Base-by-base conservation (phyloP, 192 early-diverging fungal genomes). In the Podila verticillata region DNA sequence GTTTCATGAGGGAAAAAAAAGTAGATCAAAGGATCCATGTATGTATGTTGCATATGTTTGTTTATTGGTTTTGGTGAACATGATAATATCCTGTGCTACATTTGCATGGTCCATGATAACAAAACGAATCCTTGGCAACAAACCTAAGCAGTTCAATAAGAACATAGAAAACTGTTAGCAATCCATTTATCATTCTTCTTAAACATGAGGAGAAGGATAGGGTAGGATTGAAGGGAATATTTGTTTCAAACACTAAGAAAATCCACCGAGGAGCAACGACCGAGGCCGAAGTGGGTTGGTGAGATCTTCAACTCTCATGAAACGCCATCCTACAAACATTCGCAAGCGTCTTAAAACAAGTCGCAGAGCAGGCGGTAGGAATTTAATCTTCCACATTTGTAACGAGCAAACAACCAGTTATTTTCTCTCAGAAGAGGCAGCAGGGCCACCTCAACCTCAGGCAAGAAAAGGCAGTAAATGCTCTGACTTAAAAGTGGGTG, bases 301-400 rank as follows among this genome's bases (percentile, higher is more conserved):
- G 77, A 69, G 77, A 80, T 68, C 77, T 80, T 80, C 77, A 80
- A 80, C 77, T 80, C 77, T 80, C 77, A 80, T 80, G 77, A 80
- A 72, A 80, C 77, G 77, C 19, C 30, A 80, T 80, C 77, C 70
- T 28, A 51, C 77, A 73, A 63, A 74, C 77, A 72, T 32, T 80
- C 77, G 77, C 77, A 80, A 80, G 77, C 77, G 61, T 39, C 77
- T 80, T 80, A 80, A 72, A 80, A 80, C 77, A 80, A 80, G 70
- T 47, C 70, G 61, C 69, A 72, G 65, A 72, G 77, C 77, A 80
- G 77, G 77, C 70, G 77, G 77, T 48, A 65, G 70, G 77, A 80
- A 72, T 36, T 80, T 80, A 57, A 80, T 80, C 54, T 80, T 80
- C 77, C 77, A 80, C 77, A 72, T 80, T 80, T 80, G 77, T 80